Evolutionary conservation across 768 basidiomycete genomes (phyloP), one percentile per base, ranked within the genome.

Genomic region (Serendipita sp.): DNA sequence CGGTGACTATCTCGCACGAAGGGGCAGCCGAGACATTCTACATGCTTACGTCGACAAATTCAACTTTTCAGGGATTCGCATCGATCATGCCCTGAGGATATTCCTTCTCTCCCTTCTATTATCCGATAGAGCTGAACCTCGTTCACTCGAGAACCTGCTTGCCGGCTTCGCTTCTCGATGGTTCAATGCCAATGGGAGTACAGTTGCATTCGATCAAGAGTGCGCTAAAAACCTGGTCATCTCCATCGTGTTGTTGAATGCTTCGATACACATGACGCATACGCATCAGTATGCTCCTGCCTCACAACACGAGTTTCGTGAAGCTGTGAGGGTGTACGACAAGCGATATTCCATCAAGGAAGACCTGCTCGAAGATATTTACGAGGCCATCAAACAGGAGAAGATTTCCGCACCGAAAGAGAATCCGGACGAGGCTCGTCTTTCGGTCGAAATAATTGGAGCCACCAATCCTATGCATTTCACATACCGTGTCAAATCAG

Each of bases 11-110:
- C 80, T 99, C 5, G 82, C 85, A 2, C 80, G 81, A 70, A 81
- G 84, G 69, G 78, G 85, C 36, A 87, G 89, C 64, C 87, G 86
- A 71, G 74, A 80, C 47, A 84, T 91, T 36, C 77, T 97, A 48
- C 86, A 86, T 70, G 82, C 88, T 13, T 99, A 86, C 73, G 78
- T 97, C 66, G 92, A 92, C 71, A 82, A 82, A 66, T 97, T 98
- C 74, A 85, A 89, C 34, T 91, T 96, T 71, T 76, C 81, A 2
- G 87, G 88, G 7, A 75, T 95, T 52, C 79, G 90, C 67, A 82
- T 97, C 66, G 93, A 97, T 76, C 85, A 86, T 67, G 93, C 93
- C 8, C 77, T 99, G 64, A 84, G 95, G 63, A 82, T 86, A 58
- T 98, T 98, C 78, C 76, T 97, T 66, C 83, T 91, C 69, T 86